Evolutionary conservation across 1,139 yeast genomes (phyloP).

Genomic region (Hyphopichia buzzinii): DNA sequence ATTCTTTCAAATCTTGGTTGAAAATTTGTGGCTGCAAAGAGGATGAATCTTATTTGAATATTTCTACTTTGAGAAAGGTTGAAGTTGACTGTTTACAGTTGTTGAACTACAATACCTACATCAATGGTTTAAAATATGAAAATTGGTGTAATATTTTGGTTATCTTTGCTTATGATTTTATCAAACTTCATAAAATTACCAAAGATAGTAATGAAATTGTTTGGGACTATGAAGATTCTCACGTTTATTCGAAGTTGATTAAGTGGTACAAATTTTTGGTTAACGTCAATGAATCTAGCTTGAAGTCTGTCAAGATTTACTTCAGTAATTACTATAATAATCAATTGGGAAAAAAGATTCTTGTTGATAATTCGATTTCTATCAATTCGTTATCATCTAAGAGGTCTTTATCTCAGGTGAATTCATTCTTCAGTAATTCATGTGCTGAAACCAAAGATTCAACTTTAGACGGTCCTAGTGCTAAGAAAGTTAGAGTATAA

Average conservation of each 20-base stretch:
- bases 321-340: constrained; percentile 30
- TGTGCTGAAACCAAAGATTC: constrained; percentile 10
- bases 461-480: constrained; percentile 1
- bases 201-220: constrained; percentile 20
- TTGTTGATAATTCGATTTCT: constrained; percentile 13
- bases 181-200: constrained; percentile 24
- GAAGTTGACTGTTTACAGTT: constrained; percentile 56
- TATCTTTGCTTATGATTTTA: constrained; percentile 47
- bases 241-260: constrained; percentile 20
- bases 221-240: constrained; percentile 27
- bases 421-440: constrained; percentile 15
- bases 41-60: constrained; percentile 17
- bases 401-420: constrained; percentile 2
- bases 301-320: constrained; percentile 23
- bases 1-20: constrained; percentile 71
- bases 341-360: constrained; percentile 36
- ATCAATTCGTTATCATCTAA: not conserved
- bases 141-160: constrained; percentile 52
- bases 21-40: constrained; percentile 61
- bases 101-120: constrained; percentile 55
- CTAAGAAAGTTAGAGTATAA: constrained; percentile 10
- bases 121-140: constrained; percentile 49
- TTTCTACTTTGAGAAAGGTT: constrained; percentile 46
- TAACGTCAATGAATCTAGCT: constrained; percentile 17
- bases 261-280: constrained; percentile 34